A percentile compares a stretch with the other conserved stretches of the same genome.
phyloP scores from a whole-genome alignment of 768 basidiomycete genomes.

The Crucibulum laeve region DNA sequence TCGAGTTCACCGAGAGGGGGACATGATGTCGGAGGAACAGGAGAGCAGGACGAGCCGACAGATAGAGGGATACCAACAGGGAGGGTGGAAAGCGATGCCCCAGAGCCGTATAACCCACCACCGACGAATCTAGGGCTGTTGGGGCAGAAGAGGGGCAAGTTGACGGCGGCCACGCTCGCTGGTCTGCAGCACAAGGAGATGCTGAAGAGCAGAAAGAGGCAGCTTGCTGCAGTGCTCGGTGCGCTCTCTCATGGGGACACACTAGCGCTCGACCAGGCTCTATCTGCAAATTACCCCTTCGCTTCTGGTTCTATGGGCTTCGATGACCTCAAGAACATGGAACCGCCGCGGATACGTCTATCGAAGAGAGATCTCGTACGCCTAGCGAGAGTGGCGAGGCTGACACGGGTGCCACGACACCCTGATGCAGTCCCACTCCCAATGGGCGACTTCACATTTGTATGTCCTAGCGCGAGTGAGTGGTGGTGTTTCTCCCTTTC shows the following conservation, averaged over 20 bases:
- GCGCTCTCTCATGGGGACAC: constrained; percentile 64
- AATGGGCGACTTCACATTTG: constrained; percentile 53
- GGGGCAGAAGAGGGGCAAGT: constrained; percentile 31
- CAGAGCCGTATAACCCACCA: constrained; percentile 13
- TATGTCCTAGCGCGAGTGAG: constrained; percentile 69
- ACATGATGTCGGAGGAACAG: constrained; percentile 28
- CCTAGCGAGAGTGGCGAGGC: constrained; percentile 40
- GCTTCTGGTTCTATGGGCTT: constrained; percentile 7
- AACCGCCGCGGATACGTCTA: constrained; percentile 37
- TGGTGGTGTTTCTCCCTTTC: constrained; percentile 25
- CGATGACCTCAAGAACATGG: constrained; percentile 7
- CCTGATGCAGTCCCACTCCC: constrained; percentile 47
- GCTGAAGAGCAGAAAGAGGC: constrained; percentile 62
- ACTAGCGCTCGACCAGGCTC: constrained; percentile 73
- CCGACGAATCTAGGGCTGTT: constrained; percentile 6
- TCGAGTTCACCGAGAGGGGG: constrained; percentile 43
- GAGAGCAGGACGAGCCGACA: constrained; percentile 18
- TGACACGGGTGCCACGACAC: constrained; percentile 29
- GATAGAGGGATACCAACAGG: constrained; percentile 20
- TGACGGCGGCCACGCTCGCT: constrained; percentile 58
- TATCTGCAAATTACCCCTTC: constrained; percentile 42
- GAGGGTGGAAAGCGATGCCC: constrained; percentile 13
- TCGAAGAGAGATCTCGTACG: constrained; percentile 54
- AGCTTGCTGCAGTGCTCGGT: constrained; percentile 67
- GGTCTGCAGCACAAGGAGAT: constrained; percentile 75